Conservation (phyloP, 2,329 filamentous ascomycete species). For the Calonectria pseudoturangicola region DNA sequence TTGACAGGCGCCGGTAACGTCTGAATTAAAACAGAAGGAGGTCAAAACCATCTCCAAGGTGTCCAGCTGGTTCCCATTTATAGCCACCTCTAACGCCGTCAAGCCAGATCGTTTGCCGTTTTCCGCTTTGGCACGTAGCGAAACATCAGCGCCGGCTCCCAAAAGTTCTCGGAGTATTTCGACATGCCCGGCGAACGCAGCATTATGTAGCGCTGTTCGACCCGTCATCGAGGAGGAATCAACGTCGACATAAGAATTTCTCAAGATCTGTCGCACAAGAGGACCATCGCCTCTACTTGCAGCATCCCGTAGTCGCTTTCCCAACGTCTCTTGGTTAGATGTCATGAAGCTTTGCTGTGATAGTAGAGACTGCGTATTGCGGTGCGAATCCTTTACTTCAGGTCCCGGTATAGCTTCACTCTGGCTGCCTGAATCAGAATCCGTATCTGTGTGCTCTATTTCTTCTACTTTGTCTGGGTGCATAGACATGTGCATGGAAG, state of each 20-base stretch:
- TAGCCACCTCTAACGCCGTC: conserved; percentile 10
- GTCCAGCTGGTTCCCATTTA: background rate
- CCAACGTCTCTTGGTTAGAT: background rate
- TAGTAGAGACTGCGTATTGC: background rate
- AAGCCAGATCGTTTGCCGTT: background rate
- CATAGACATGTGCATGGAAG: background rate
- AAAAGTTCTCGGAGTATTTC: background rate
- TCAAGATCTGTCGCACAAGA: background rate
- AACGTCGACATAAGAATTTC: background rate
- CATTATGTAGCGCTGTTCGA: conserved; percentile 9
- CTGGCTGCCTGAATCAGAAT: background rate
- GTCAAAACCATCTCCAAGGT: background rate
- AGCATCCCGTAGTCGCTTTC: background rate
- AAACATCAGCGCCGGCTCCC: background rate
- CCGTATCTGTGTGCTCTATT: background rate
- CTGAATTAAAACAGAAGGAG: conserved; percentile 11
- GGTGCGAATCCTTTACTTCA: background rate
- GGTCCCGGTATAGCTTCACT: background rate
- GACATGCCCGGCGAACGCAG: background rate
- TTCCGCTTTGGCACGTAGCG: background rate
- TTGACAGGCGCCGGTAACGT: background rate
- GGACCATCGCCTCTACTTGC: background rate
- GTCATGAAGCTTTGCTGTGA: background rate
- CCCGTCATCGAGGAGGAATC: background rate
- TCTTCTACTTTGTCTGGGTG: background rate